Conservation (phyloP, 371 early-diverging fungal genomes). For the Circinella umbellata region DNA sequence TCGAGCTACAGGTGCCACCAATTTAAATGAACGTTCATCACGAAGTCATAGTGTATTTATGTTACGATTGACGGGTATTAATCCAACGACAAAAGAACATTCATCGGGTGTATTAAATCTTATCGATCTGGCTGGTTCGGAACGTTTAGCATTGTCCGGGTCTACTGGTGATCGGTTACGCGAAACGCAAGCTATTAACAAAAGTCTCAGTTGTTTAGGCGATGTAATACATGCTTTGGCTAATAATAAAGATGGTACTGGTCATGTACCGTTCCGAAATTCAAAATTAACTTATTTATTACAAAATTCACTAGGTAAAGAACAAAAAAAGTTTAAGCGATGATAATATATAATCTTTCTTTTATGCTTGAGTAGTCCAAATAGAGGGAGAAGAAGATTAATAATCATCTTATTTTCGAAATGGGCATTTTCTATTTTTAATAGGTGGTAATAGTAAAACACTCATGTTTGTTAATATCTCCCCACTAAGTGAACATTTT, state of each 20-base stretch:
- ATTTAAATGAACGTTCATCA: slow-evolving; percentile 94
- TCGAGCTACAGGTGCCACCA: slow-evolving; percentile 92
- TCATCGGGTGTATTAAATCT: slow-evolving; percentile 84
- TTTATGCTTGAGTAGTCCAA: no score
- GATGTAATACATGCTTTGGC: slow-evolving; percentile 95
- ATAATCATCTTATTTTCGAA: no score
- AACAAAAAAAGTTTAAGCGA: background rate
- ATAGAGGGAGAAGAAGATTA: no score
- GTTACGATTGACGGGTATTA: slow-evolving; percentile 77
- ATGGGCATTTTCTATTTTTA: background rate
- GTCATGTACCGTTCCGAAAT: slow-evolving; percentile 96
- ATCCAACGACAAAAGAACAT: slow-evolving; percentile 72
- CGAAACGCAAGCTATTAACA: slow-evolving; percentile 98
- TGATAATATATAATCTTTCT: background rate
- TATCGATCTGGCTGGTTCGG: slow-evolving; percentile 98
- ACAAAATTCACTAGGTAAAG: slow-evolving; percentile 82
- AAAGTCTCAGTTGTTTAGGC: slow-evolving; percentile 89
- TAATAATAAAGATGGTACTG: slow-evolving; percentile 68
- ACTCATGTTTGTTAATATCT: slow-evolving; percentile 98
- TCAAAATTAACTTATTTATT: slow-evolving; percentile 96
- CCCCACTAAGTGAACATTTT: slow-evolving; percentile 74
- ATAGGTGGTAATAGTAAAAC: slow-evolving; percentile 93
- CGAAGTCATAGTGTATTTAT: slow-evolving; percentile 96
- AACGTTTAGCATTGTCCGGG: slow-evolving; percentile 86
- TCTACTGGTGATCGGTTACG: slow-evolving; percentile 91